phyloP scores from a whole-genome alignment of 129 eudicot genomes.

The Artemisia argyi region DNA sequence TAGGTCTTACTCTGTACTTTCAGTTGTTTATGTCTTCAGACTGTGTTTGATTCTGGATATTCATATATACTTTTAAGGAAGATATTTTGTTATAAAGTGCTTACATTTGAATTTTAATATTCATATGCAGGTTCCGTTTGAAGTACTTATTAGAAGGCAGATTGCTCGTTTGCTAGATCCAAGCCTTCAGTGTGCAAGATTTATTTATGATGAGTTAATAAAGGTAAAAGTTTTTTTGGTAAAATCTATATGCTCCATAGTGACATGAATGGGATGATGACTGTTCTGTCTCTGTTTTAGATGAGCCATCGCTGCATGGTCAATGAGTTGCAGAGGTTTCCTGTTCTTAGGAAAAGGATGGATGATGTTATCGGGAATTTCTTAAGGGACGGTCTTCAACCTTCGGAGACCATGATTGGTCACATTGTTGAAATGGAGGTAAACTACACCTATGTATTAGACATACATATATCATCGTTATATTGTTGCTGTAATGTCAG shows the following conservation, averaged over 20 bases:
- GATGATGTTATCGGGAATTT: conserved; percentile 88
- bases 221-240: conserved; percentile 52
- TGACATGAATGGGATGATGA: conserved; percentile 16
- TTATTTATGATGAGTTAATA: conserved; percentile 87
- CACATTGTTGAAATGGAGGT: conserved; percentile 99
- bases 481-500: not conserved
- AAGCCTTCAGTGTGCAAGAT: conserved; percentile 97
- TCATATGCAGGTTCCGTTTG: conserved; percentile 80
- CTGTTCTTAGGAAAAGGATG: conserved; percentile 85
- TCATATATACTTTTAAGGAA: not conserved
- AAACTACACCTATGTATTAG: conserved; percentile 5
- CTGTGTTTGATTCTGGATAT: not conserved
- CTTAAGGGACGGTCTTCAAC: conserved; percentile 92
- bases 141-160: conserved; percentile 85
- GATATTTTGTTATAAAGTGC: not conserved
- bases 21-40: not conserved
- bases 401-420: conserved; percentile 95
- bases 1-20: conserved; percentile 38
- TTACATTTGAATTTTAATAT: conserved; percentile 24
- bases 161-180: conserved; percentile 95
- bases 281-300: conserved; percentile 38
- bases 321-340: conserved; percentile 88
- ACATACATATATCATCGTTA: not conserved
- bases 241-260: conserved; percentile 4
- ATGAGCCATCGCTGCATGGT: conserved; percentile 97